phyloP scores from a whole-genome alignment of 768 basidiomycete species.

The Nidula microcarpa region DNA sequence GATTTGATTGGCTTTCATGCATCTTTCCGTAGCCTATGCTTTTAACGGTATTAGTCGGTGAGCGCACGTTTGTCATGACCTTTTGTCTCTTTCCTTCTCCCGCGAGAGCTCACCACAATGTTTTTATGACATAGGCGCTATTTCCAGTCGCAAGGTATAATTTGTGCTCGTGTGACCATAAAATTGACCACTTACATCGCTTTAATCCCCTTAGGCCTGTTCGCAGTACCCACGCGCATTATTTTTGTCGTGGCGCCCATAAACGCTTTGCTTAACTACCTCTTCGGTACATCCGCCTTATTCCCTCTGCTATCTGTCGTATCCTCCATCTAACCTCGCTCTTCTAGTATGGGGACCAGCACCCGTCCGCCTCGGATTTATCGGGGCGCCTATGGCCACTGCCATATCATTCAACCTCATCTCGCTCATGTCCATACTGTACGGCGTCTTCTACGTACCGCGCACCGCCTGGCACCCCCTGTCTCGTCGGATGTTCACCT shows the following conservation, averaged over 20 bases:
- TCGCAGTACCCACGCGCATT: slow-evolving; percentile 81
- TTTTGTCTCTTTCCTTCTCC: background rate
- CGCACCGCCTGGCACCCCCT: slow-evolving; percentile 82
- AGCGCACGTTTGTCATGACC: background rate
- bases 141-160: slow-evolving; percentile 79
- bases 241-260: slow-evolving; percentile 80
- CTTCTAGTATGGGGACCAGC: slow-evolving; percentile 79
- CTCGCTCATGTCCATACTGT: slow-evolving; percentile 53
- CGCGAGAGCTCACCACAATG: background rate
- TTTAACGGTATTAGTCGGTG: slow-evolving; percentile 47
- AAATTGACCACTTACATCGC: background rate
- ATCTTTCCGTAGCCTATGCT: slow-evolving; percentile 34
- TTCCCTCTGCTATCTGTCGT: background rate
- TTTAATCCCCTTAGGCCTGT: slow-evolving; percentile 47
- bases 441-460: slow-evolving; percentile 61
- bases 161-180: background rate
- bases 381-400: slow-evolving; percentile 90
- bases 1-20: background rate
- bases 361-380: slow-evolving; percentile 78
- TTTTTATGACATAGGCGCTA: slow-evolving; percentile 43
- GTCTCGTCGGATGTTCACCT: slow-evolving; percentile 58
- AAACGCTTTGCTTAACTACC: slow-evolving; percentile 79
- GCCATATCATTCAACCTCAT: slow-evolving; percentile 89
- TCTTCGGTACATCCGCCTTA: slow-evolving; percentile 58
- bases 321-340: background rate